These are phyloP conservation scores for Castanospermum australe DNA, from an alignment of 306 rosid species.

Conservation along the genomic window DNA sequence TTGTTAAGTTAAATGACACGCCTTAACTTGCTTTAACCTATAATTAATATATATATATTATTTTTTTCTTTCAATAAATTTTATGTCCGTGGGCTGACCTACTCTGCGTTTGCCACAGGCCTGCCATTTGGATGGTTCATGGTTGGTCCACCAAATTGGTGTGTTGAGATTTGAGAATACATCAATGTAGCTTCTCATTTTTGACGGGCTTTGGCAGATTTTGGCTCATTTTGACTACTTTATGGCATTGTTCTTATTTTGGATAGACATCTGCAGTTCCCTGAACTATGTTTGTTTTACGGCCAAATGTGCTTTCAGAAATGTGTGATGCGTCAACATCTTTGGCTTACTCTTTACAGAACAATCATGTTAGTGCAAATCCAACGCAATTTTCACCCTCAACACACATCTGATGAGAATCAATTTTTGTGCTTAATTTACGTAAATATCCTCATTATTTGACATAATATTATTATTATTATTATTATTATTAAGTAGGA, in stretches of 20 bases:
- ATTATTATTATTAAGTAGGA: no score
- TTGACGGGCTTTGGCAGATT: no score
- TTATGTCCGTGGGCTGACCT: neutral
- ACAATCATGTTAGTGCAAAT: neutral
- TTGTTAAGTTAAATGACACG: neutral
- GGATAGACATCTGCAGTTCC: neutral
- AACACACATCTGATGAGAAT: no score
- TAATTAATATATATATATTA: neutral
- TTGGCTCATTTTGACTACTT: no score
- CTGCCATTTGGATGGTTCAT: neutral
- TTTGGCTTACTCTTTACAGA: neutral
- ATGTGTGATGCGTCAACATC: neutral
- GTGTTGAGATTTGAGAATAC: neutral
- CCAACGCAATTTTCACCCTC: neutral
- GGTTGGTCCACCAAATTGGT: neutral
- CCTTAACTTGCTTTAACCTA: neutral
- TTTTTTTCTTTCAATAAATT: neutral
- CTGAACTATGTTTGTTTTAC: neutral
- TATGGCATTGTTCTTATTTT: neutral
- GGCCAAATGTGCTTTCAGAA: neutral
- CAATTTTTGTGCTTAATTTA: neutral
- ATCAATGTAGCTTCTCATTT: neutral
- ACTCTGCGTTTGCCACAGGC: neutral
- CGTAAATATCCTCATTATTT: neutral
- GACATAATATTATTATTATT: no score